These are phyloP conservation scores for Capillidium heterosporum DNA, from an alignment of 371 early-diverging fungal genomes.

Conservation along the genomic window DNA sequence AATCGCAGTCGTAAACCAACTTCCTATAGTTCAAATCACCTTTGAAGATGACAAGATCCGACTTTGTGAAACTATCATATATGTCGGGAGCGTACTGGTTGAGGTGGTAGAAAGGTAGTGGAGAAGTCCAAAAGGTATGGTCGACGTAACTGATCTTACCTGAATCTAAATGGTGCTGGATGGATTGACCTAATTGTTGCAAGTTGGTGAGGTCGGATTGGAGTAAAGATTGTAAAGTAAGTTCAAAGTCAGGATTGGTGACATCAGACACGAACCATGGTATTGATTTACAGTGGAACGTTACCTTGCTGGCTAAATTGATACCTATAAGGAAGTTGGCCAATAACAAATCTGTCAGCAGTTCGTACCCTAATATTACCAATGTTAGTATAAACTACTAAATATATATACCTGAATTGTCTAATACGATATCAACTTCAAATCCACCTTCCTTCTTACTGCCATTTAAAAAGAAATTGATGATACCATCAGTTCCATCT, in stretches of 20 bases:
- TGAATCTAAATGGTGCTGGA: background rate
- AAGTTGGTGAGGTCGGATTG: conserved; percentile 14
- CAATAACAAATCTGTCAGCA: conserved; percentile 70
- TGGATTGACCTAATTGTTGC: background rate
- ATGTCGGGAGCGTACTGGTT: conserved; percentile 35
- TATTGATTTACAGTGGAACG: conserved; percentile 70
- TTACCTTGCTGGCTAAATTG: conserved; percentile 36
- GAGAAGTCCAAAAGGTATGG: conserved; percentile 73
- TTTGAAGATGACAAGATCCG: conserved; percentile 69
- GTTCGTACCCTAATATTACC: conserved; percentile 51
- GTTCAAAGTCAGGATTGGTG: conserved; percentile 53
- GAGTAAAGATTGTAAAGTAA: conserved; percentile 18
- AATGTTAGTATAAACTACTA: background rate
- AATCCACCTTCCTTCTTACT: too few species aligned
- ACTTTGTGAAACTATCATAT: conserved; percentile 28
- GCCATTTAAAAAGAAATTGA: too few species aligned
- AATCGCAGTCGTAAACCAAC: conserved; percentile 70
- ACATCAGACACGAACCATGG: conserved; percentile 95
- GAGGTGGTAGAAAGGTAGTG: conserved; percentile 60
- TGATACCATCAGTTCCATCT: background rate
- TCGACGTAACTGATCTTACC: conserved; percentile 15
- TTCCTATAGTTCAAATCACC: conserved; percentile 95
- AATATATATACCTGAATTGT: conserved; percentile 46
- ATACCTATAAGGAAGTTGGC: conserved; percentile 69
- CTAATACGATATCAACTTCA: conserved; percentile 61